A percentile compares a stretch with the other conserved stretches of the same genome.
Evolutionary conservation across 192 early-diverging fungal species (phyloP).

Genomic region (Piromyces finnis): DNA sequence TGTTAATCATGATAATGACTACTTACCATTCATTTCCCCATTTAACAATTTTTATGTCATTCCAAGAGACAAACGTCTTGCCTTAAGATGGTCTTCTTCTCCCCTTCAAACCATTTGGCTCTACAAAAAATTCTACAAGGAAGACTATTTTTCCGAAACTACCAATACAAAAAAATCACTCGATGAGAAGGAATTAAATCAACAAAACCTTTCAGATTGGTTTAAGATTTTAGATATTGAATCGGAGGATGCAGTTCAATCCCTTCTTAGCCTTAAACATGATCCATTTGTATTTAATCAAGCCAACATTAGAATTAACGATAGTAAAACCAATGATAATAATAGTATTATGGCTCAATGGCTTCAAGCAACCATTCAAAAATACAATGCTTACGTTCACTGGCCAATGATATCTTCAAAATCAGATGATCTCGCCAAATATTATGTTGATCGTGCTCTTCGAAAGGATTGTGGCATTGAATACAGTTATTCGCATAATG

Average conservation of each 20-base stretch:
- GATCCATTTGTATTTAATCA: not conserved
- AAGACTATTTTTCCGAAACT: too few relatives aligned
- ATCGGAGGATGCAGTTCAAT: not conserved
- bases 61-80: not conserved
- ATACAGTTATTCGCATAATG: not conserved
- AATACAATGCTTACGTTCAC: not conserved
- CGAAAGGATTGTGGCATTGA: not conserved
- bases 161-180: too few relatives aligned
- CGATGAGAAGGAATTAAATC: too few relatives aligned
- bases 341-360: not conserved
- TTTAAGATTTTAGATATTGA: not conserved
- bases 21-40: not conserved
- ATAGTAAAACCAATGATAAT: not conserved
- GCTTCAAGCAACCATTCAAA: not conserved
- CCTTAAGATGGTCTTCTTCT: not conserved
- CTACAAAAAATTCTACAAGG: not conserved
- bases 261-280: not conserved
- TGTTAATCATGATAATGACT: not conserved
- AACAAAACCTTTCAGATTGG: too few relatives aligned
- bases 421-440: not conserved
- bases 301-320: not conserved
- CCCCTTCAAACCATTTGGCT: not conserved
- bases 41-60: not conserved
- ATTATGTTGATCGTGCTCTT: not conserved
- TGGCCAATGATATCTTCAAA: not conserved